These are phyloP conservation scores for Ambrosia hybrid DNA, from an alignment of 140 eudicot genomes.

Conservation along the genomic window DNA sequence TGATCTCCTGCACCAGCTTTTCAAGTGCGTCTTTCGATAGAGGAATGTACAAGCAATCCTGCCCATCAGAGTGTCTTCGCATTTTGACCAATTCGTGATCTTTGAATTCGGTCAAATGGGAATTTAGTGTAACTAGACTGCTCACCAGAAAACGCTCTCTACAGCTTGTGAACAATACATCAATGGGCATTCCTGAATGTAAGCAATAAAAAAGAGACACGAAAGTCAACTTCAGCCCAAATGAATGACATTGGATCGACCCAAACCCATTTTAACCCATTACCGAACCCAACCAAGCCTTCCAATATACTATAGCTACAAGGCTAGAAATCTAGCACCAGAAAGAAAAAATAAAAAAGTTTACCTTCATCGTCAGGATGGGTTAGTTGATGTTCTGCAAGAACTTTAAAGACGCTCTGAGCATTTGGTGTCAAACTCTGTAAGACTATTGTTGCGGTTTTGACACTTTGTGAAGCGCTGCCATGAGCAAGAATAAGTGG, in stretches of 20 bases:
- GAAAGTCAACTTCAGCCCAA: neutral
- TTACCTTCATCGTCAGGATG: conserved; percentile 92
- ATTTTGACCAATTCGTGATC: conserved; percentile 90
- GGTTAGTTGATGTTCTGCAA: conserved; percentile 84
- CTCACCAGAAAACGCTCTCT: conserved; percentile 90
- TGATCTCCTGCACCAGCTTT: conserved; percentile 62
- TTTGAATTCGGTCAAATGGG: conserved; percentile 92
- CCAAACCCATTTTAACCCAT: neutral
- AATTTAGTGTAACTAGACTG: conserved; percentile 81
- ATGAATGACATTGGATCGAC: neutral
- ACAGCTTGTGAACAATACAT: conserved; percentile 64
- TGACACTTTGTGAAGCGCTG: conserved; percentile 76
- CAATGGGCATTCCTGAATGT: conserved; percentile 80
- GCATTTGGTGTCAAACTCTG: conserved; percentile 98
- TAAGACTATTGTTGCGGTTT: conserved; percentile 85
- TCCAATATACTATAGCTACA: no score
- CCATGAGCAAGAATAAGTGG: conserved; percentile 88
- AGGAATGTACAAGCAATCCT: conserved; percentile 84
- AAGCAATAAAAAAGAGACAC: neutral
- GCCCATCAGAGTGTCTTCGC: conserved; percentile 82
- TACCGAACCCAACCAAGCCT: no score
- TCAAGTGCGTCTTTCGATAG: conserved; percentile 80
- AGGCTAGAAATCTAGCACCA: no score
- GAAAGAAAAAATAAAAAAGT: neutral
- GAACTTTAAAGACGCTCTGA: conserved; percentile 84